Conservation (phyloP, 176 grass and related monocot genomes). For the Dactylis glomerata region DNA sequence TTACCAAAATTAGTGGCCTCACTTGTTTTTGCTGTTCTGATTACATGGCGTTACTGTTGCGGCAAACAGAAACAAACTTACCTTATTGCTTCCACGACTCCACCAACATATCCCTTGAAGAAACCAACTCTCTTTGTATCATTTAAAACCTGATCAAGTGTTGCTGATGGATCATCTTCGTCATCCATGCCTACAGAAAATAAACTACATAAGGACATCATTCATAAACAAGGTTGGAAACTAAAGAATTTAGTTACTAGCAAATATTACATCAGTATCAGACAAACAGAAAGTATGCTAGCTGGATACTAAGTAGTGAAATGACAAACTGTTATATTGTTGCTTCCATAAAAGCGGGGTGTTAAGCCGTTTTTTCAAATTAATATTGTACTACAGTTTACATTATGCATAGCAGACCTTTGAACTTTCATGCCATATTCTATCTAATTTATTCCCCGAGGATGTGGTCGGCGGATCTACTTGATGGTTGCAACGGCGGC, state of each 20-base stretch:
- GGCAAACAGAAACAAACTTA: slow-evolving; percentile 26
- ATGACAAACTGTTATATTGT: not conserved
- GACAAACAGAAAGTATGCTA: not conserved
- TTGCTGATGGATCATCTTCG: slow-evolving; percentile 66
- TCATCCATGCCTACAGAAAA: slow-evolving; percentile 86
- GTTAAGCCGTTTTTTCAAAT: not conserved
- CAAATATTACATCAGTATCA: not conserved
- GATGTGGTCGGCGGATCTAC: too few species aligned
- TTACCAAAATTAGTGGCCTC: not conserved
- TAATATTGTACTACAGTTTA: not conserved
- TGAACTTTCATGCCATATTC: not conserved
- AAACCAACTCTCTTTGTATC: slow-evolving; percentile 73
- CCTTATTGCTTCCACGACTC: slow-evolving; percentile 75
- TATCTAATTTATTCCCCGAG: too few species aligned
- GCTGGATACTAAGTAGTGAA: not conserved
- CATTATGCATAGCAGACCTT: not conserved
- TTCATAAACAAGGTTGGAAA: not conserved
- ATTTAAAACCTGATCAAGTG: slow-evolving; percentile 62
- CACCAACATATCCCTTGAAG: slow-evolving; percentile 71
- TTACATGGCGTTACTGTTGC: not conserved
- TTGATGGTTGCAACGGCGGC: too few species aligned
- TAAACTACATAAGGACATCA: slow-evolving; percentile 19
- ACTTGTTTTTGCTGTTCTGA: slow-evolving; percentile 6
- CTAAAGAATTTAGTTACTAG: not conserved
- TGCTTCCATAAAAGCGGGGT: not conserved